Base-by-base conservation (phyloP, 805 yeast species). In the Sugiyamaella lignohabitans region DNA sequence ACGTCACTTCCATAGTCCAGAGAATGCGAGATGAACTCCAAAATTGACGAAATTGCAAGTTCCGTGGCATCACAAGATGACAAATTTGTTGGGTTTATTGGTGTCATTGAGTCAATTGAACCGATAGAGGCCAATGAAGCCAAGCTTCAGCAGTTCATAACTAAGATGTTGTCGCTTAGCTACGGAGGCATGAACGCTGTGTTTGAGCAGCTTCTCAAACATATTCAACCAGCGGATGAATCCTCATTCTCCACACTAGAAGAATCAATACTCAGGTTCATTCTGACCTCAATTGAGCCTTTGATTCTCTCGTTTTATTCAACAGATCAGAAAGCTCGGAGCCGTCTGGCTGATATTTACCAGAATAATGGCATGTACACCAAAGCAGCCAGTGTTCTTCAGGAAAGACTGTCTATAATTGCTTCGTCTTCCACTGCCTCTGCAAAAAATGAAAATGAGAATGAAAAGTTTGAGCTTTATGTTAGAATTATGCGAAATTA, bases 401-500 rank as follows among this genome's bases (percentile, higher is more conserved):
- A 56, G 22, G 62, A 58, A 4, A 47, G 53, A 2, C 46, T 53
- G 17, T 57, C 51, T 27, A 47, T 54, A 3, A 59, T 55, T 11
- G 14, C 8, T 14, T 27, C 32, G 8, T 27, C 32, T 27, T 27
- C 32, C 8, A 8, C 32, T 8, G 32, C 8, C 14, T 27, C 32
- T 8, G 35, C 47, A 30, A 37, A 17, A 38, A 27, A 22, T 50
- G 46, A 59, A 16, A 35, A 58, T 14, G 46, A 59, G 18, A 35
- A 58, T 14, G 49, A 49, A 30, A 49, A 52, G 37, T 58, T 62
- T 14, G 49, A 45, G 2, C 39, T 53, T 5, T 52, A 55, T 20
- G 56, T 62, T 8, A 53, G 57, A 10, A 58, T 62, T 22, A 52
- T 58, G 24, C 48, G 65, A 11, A 44, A 50, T 47, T 44, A 59